Evolutionary conservation across 345 rosid genomes (phyloP).

Genomic region (Geranium brycei): DNA sequence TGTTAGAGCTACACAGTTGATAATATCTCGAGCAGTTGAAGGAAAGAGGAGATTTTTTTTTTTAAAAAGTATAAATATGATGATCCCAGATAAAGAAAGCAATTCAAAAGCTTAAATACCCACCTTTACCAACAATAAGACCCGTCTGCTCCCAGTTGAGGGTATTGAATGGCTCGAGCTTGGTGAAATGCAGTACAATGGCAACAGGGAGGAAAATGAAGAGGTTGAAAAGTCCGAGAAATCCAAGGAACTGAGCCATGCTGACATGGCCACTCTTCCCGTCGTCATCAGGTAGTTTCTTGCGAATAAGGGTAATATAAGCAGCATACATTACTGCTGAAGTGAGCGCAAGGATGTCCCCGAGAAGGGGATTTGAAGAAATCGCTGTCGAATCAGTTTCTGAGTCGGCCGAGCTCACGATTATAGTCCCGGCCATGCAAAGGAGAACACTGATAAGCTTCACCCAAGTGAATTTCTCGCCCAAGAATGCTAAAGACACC

Average conservation of each 20-base stretch:
- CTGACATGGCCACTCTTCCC: slow-evolving; percentile 55
- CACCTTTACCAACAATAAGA: slow-evolving; percentile 83
- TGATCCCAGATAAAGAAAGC: not conserved
- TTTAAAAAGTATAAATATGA: no score
- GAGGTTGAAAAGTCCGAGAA: slow-evolving; percentile 69
- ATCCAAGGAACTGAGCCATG: slow-evolving; percentile 92
- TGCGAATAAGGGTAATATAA: slow-evolving; percentile 78
- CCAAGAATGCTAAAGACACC: slow-evolving; percentile 59
- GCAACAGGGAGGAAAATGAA: slow-evolving; percentile 69
- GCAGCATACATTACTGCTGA: slow-evolving; percentile 73
- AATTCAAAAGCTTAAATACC: slow-evolving; percentile 3
- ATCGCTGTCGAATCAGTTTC: slow-evolving; percentile 23
- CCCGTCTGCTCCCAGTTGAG: slow-evolving; percentile 60
- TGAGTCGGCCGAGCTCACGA: slow-evolving; percentile 83
- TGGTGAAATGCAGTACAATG: slow-evolving; percentile 51
- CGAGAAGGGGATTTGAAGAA: slow-evolving; percentile 64
- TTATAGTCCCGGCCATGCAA: slow-evolving; percentile 83
- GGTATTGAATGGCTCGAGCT: slow-evolving; percentile 45
- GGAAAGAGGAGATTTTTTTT: no score
- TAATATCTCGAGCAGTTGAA: no score
- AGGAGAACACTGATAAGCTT: slow-evolving; percentile 81
- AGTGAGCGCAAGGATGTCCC: slow-evolving; percentile 64
- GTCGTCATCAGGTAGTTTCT: slow-evolving; percentile 71
- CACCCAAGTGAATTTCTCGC: slow-evolving; percentile 83
- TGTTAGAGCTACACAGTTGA: no score